These are phyloP conservation scores for Ustilago vetiveriae DNA, from an alignment of 1,284 basidiomycete species.

Conservation along the genomic window DNA sequence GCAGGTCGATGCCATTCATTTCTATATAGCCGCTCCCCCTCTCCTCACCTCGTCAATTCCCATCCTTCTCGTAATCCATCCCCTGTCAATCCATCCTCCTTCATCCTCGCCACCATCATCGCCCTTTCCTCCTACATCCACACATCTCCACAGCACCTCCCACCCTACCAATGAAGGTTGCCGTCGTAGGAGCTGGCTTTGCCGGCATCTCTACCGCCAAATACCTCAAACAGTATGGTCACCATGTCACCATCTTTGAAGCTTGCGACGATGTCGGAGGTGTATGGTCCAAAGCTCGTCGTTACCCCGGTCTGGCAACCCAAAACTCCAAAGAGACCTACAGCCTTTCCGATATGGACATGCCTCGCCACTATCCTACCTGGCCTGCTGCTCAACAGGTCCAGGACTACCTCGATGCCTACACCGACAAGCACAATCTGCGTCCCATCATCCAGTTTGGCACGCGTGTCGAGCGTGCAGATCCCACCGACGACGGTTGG, in stretches of 20 bases:
- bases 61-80: neutral
- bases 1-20: neutral
- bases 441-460: conserved; percentile 35
- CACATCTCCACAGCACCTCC: neutral
- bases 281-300: conserved; percentile 47
- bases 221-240: conserved; percentile 44
- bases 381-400: conserved; percentile 59
- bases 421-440: conserved; percentile 47
- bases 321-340: conserved; percentile 62
- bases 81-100: neutral
- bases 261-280: conserved; percentile 40
- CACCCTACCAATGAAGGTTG: conserved; percentile 28
- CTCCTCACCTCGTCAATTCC: too few relatives aligned
- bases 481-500: conserved; percentile 20
- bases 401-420: conserved; percentile 52
- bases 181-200: conserved; percentile 49
- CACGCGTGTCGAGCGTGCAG: conserved; percentile 34
- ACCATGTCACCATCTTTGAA: conserved; percentile 46
- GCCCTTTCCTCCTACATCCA: neutral
- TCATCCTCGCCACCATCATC: too few relatives aligned
- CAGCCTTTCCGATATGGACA: conserved; percentile 52
- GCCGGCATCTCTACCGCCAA: conserved; percentile 51
- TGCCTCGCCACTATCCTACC: conserved; percentile 54
- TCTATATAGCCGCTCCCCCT: conserved; percentile 19
- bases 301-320: conserved; percentile 55